A percentile compares a stretch with the other conserved stretches of the same genome.
Conservation (phyloP, 2,329 filamentous ascomycete genomes). For the Paracoccidioides brasiliensis region DNA sequence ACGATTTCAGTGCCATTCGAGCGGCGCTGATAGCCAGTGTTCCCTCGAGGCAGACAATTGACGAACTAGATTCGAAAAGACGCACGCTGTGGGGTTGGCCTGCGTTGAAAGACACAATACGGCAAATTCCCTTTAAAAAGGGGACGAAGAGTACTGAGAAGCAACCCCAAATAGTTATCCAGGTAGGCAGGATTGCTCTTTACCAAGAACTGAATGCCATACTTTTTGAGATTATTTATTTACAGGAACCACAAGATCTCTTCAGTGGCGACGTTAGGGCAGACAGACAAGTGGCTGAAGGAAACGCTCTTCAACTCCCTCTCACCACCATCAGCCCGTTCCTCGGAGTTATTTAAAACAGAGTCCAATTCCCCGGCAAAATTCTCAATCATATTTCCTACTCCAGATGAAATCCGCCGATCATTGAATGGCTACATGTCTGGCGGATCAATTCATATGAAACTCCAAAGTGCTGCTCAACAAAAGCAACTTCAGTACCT, state of each 20-base stretch:
- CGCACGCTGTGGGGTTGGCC: slow-evolving; percentile 64
- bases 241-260: slow-evolving; percentile 47
- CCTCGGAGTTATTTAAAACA: slow-evolving; percentile 3
- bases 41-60: slow-evolving; percentile 50
- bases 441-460: slow-evolving; percentile 71
- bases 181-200: slow-evolving; percentile 18
- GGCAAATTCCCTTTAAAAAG: slow-evolving; percentile 36
- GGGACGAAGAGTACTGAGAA: slow-evolving; percentile 15
- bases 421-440: slow-evolving; percentile 68
- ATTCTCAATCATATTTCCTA: slow-evolving; percentile 69
- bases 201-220: background rate
- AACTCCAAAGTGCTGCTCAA: slow-evolving; percentile 56
- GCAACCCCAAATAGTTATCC: slow-evolving; percentile 25
- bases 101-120: slow-evolving; percentile 49
- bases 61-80: slow-evolving; percentile 28
- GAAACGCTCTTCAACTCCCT: slow-evolving; percentile 45
- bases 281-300: slow-evolving; percentile 58
- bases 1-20: slow-evolving; percentile 57
- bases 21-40: slow-evolving; percentile 68
- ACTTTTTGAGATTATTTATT: background rate
- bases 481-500: slow-evolving; percentile 62
- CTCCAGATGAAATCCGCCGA: slow-evolving; percentile 59
- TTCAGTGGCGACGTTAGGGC: slow-evolving; percentile 67
- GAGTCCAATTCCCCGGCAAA: slow-evolving; percentile 20
- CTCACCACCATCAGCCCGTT: slow-evolving; percentile 14